Evolutionary conservation across 805 yeast genomes (phyloP), one percentile per base, ranked within the genome.

Genomic region (Candida quercuum): DNA sequence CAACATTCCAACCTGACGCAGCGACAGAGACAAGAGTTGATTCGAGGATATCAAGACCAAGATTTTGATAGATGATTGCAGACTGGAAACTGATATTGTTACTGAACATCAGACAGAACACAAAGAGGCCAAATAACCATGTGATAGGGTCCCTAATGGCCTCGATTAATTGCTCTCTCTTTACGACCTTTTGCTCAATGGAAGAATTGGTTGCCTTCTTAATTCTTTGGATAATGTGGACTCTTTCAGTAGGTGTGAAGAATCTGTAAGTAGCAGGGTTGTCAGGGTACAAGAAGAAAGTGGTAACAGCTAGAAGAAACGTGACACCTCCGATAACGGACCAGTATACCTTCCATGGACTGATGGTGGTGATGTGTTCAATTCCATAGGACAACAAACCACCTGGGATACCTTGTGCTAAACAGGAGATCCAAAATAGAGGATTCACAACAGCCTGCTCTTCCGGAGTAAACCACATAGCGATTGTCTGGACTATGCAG

Each of bases 301-400:
- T 37, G 2, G 52, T 18, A 3, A 56, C 23, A 3, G 61, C 45
- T 18, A 66, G 39, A n/a, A 63, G 20, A 9, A 71, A 52, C 0
- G 80, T 66, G 17, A 69, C 45, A 18, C 69, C 66, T 21, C 78
- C 82, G 36, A 67, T 63, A 21, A 73, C 64, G 16, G 72, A 59
- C 53, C 66, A 66, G 36, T 72, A 62, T 5, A 74, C 47, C 41
- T 69, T 66, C 79, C 80, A 78, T 13, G 63, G 49, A 15, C 48
- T 33, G 3, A 45, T 46, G 2, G 37, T 21, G 15, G 48, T 38
- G 19, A 39, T 33, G 28, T 45, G 42, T 27, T 46, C 43, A 11
- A 49, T 34, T 29, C 54, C 54, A 37, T 44, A 49, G 5, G 60
- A 49, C 14, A 65, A 55, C 37, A 66, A 62, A 11, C 66, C 69